These are phyloP conservation scores for Podaxis sp. DNA, from an alignment of 768 basidiomycete species.

Conservation along the genomic window DNA sequence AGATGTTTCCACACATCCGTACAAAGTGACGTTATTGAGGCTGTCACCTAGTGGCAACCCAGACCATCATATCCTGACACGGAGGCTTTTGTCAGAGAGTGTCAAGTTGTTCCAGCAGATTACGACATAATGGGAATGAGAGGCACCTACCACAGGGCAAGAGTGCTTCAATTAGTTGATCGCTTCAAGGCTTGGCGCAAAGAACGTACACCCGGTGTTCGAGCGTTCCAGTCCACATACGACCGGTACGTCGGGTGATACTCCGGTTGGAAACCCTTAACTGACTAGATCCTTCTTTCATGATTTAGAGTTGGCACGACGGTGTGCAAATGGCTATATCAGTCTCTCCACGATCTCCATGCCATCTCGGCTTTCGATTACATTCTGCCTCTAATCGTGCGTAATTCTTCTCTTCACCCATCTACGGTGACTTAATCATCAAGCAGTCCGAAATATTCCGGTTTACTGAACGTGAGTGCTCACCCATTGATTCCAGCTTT, in stretches of 20 bases:
- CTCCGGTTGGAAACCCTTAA: background rate
- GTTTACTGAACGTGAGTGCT: slow-evolving; percentile 58
- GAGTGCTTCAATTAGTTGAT: slow-evolving; percentile 57
- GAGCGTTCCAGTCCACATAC: slow-evolving; percentile 83
- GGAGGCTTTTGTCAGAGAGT: slow-evolving; percentile 66
- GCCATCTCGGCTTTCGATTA: slow-evolving; percentile 78
- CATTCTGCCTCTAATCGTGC: slow-evolving; percentile 75
- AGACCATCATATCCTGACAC: slow-evolving; percentile 55
- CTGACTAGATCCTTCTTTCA: slow-evolving; percentile 5
- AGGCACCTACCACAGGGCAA: slow-evolving; percentile 53
- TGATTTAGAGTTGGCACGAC: slow-evolving; percentile 52
- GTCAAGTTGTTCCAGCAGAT: slow-evolving; percentile 47
- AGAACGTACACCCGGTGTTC: slow-evolving; percentile 66
- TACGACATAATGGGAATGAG: slow-evolving; percentile 76
- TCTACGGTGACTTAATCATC: slow-evolving; percentile 7
- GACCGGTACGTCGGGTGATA: slow-evolving; percentile 48
- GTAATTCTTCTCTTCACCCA: slow-evolving; percentile 15
- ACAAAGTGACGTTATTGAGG: slow-evolving; percentile 1
- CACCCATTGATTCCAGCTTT: background rate
- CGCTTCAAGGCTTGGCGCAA: slow-evolving; percentile 67
- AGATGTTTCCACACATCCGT: slow-evolving; percentile 12
- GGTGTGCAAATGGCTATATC: slow-evolving; percentile 75
- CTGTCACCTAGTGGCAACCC: slow-evolving; percentile 51
- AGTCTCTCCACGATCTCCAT: slow-evolving; percentile 70
- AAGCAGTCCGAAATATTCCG: slow-evolving; percentile 67